phyloP scores from a whole-genome alignment of 179 eudicot species.

The Vitellaria paradoxa region DNA sequence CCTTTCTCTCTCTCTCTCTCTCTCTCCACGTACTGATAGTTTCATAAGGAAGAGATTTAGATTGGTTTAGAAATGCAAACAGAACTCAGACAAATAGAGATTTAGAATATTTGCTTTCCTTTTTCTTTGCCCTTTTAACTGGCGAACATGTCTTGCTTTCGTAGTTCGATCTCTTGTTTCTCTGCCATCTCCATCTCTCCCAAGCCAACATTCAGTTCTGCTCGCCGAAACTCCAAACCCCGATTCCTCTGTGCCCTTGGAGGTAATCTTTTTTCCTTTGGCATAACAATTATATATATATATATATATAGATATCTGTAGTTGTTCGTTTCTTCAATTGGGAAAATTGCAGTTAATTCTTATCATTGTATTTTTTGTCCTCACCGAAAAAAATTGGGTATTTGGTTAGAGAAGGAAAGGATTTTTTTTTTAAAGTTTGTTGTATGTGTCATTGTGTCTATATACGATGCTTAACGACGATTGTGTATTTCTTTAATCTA shows the following conservation, averaged over 20 bases:
- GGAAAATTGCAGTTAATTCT: background rate
- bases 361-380: background rate
- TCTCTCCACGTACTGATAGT: background rate
- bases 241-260: constrained; percentile 49
- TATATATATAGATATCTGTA: background rate
- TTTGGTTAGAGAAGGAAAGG: background rate
- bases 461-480: background rate
- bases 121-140: background rate
- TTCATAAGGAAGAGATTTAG: background rate
- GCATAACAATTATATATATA: background rate
- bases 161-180: constrained; percentile 39
- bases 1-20: no score
- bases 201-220: constrained; percentile 22
- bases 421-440: background rate
- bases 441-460: background rate
- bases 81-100: background rate
- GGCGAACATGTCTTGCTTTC: constrained; percentile 44
- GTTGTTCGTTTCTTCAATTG: background rate
- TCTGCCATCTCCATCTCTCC: constrained; percentile 33
- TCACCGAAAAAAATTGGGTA: background rate
- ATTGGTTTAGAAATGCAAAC: constrained; percentile 8
- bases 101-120: background rate
- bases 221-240: constrained; percentile 30
- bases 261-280: constrained; percentile 31
- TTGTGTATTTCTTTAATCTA: background rate